These are phyloP conservation scores for Penicillium aurantiogriseum DNA, from an alignment of 2,329 filamentous ascomycete genomes.

Conservation along the genomic window DNA sequence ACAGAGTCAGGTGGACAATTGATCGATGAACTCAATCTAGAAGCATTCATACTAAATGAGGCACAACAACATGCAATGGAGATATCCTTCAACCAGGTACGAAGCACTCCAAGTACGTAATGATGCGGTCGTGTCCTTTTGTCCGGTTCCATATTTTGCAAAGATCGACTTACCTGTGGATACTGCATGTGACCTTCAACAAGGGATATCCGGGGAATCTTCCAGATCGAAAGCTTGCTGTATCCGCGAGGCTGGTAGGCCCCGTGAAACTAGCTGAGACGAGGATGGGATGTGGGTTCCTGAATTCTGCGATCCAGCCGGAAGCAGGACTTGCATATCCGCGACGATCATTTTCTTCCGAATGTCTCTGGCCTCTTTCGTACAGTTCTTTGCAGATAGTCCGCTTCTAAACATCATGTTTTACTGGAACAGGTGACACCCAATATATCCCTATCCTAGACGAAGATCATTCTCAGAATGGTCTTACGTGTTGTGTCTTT, in stretches of 20 bases:
- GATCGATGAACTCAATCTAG: constrained; percentile 17
- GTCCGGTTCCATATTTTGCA: constrained; percentile 1
- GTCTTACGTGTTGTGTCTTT: not conserved
- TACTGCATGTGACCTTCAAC: constrained; percentile 8
- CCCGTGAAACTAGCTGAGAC: constrained; percentile 11
- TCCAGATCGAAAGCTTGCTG: constrained; percentile 13
- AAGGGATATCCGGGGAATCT: constrained; percentile 15
- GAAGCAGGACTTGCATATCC: constrained; percentile 24
- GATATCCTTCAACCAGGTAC: not conserved
- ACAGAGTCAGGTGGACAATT: constrained; percentile 19
- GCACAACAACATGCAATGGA: not conserved
- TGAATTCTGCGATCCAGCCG: constrained; percentile 15
- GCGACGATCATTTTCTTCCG: constrained; percentile 16
- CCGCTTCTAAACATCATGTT: constrained; percentile 4
- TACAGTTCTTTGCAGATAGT: not conserved
- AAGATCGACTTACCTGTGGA: not conserved
- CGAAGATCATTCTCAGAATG: not conserved
- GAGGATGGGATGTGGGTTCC: constrained; percentile 10
- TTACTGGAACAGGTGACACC: constrained; percentile 4
- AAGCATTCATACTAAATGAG: constrained; percentile 13
- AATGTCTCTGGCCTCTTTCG: constrained; percentile 1
- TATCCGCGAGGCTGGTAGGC: constrained; percentile 5
- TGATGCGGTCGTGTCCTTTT: not conserved
- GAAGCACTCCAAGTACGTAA: not conserved
- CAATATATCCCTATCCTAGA: constrained; percentile 4